Conservation (phyloP, 441 rosid genomes). For the Croton setiger region DNA sequence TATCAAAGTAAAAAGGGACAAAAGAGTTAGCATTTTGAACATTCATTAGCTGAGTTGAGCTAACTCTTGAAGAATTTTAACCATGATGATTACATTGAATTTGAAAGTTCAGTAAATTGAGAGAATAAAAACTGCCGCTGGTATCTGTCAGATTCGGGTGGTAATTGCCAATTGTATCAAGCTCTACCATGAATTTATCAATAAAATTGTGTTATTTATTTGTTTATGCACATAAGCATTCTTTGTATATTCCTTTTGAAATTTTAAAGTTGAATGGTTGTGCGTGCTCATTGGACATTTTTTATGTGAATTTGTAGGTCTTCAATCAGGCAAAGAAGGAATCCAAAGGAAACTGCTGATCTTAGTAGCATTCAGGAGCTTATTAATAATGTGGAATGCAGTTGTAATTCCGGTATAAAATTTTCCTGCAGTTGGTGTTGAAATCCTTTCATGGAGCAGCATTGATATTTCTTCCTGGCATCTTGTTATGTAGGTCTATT, state of each 20-base stretch:
- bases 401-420: constrained; percentile 62
- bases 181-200: no score
- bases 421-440: constrained; percentile 9
- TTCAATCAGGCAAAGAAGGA: constrained; percentile 81
- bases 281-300: background rate
- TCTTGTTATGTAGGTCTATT: constrained; percentile 54
- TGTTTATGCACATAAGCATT: no score
- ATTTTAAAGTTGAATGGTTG: background rate
- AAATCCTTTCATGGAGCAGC: constrained; percentile 6
- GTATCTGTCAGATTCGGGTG: no score
- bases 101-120: background rate
- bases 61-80: background rate
- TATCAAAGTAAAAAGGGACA: background rate
- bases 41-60: background rate
- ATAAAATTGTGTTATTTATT: no score
- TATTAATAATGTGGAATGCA: constrained; percentile 53
- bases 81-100: background rate
- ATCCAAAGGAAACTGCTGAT: constrained; percentile 86
- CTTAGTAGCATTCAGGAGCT: constrained; percentile 94
- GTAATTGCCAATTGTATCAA: no score
- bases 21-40: background rate
- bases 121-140: background rate
- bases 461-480: constrained; percentile 15
- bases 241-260: background rate
- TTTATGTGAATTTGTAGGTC: constrained; percentile 41